phyloP scores from a whole-genome alignment of 352 stramenopile species.

The Pythium sukuiense region DNA sequence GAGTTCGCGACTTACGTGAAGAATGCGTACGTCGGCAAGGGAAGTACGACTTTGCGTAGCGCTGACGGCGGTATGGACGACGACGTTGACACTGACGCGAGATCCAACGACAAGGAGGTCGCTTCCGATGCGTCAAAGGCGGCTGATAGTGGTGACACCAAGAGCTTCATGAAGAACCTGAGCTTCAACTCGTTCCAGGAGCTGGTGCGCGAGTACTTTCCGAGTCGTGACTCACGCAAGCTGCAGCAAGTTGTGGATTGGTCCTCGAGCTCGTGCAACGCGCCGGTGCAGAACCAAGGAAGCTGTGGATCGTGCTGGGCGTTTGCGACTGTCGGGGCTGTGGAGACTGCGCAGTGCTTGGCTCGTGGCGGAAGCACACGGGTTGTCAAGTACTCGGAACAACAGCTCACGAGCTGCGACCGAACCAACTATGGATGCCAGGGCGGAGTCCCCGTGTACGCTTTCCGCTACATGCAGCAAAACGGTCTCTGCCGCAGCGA shows the following conservation, averaged over 20 bases:
- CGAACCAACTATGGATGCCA: slow-evolving; percentile 27
- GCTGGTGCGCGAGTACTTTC: neutral
- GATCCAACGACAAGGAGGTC: neutral
- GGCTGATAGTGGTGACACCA: neutral
- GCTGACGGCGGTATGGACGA: neutral
- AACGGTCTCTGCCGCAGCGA: slow-evolving; percentile 14
- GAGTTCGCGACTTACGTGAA: slow-evolving; percentile 47
- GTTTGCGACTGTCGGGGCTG: slow-evolving; percentile 28
- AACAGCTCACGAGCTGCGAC: slow-evolving; percentile 34
- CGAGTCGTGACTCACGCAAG: neutral
- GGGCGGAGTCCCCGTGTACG: slow-evolving; percentile 23
- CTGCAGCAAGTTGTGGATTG: slow-evolving; percentile 19
- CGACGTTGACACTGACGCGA: neutral
- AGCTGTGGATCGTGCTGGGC: slow-evolving; percentile 41
- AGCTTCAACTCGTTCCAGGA: slow-evolving; percentile 6
- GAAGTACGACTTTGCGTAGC: neutral
- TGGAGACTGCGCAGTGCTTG: slow-evolving; percentile 29
- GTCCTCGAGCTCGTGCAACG: slow-evolving; percentile 17
- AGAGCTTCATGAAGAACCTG: neutral
- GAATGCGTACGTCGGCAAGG: slow-evolving; percentile 29
- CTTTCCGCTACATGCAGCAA: slow-evolving; percentile 22
- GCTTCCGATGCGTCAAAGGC: neutral
- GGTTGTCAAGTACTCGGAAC: slow-evolving; percentile 26
- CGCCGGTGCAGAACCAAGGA: slow-evolving; percentile 35
- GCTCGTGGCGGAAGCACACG: slow-evolving; percentile 1